Percentiles rank a stretch among this genome's conserved stretches.
Conservation (phyloP, 495 filamentous ascomycete genomes). For the Xylaria bambusicola region DNA sequence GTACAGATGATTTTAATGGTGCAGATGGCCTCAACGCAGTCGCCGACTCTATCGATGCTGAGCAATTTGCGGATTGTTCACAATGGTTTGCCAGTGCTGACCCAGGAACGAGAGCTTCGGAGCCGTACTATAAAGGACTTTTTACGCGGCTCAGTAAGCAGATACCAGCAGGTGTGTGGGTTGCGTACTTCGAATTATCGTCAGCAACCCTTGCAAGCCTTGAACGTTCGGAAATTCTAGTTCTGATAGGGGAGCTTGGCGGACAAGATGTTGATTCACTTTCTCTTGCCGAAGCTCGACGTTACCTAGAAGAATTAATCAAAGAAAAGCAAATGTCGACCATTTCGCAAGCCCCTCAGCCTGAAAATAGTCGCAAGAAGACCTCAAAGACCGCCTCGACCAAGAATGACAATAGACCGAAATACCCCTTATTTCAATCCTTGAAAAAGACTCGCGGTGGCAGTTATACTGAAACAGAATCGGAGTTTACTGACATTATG, state of each 20-base stretch:
- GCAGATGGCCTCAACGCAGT: conserved; percentile 9
- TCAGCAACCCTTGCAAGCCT: neutral
- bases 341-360: neutral
- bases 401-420: neutral
- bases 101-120: neutral
- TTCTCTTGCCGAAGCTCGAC: neutral
- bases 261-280: neutral
- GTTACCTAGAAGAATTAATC: neutral
- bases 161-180: neutral
- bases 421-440: conserved; percentile 7
- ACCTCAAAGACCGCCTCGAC: neutral
- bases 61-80: neutral
- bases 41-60: neutral
- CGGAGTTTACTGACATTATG: conserved; percentile 11
- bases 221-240: neutral
- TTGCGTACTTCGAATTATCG: conserved; percentile 3
- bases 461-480: conserved; percentile 17
- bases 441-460: conserved; percentile 15
- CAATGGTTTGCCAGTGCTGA: neutral
- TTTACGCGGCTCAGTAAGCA: neutral
- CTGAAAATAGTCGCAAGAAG: neutral
- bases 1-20: conserved; percentile 13
- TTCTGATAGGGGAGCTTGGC: neutral
- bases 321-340: neutral
- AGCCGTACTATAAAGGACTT: neutral